These are phyloP conservation scores for Sequoiadendron giganteum DNA, from an alignment of 75 land plant genomes.

Conservation along the genomic window DNA sequence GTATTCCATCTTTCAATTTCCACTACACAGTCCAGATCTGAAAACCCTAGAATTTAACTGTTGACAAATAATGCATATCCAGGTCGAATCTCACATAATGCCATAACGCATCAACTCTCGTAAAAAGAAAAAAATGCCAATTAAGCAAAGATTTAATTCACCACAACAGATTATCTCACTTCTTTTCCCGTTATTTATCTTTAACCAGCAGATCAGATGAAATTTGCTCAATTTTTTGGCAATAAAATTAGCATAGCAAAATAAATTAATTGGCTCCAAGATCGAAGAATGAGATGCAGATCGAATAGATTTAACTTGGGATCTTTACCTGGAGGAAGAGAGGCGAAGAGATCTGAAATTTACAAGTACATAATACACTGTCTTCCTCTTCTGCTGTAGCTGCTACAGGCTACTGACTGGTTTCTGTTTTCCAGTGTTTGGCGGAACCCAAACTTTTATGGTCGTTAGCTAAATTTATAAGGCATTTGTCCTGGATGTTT, in stretches of 20 bases:
- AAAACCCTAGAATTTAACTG: neutral
- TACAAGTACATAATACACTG: neutral
- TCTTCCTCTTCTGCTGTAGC: neutral
- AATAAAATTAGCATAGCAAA: neutral
- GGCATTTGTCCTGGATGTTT: no score
- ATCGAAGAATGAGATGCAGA: neutral
- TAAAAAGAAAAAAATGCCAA: neutral
- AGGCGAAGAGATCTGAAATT: neutral
- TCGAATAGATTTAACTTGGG: neutral
- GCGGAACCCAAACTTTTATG: neutral
- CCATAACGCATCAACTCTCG: neutral
- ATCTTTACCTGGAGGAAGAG: slow-evolving; percentile 1
- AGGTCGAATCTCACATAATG: neutral
- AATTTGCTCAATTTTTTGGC: neutral
- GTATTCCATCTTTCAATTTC: neutral
- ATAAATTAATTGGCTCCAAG: neutral
- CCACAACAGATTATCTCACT: neutral
- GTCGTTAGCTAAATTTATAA: neutral
- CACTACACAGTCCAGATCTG: neutral
- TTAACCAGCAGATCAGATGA: neutral
- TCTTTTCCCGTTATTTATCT: neutral
- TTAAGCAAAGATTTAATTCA: neutral
- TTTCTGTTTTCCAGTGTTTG: neutral
- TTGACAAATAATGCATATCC: neutral
- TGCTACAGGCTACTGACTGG: neutral